Evolutionary conservation across 345 rosid species (phyloP).

Genomic region (Citrus trifoliata): DNA sequence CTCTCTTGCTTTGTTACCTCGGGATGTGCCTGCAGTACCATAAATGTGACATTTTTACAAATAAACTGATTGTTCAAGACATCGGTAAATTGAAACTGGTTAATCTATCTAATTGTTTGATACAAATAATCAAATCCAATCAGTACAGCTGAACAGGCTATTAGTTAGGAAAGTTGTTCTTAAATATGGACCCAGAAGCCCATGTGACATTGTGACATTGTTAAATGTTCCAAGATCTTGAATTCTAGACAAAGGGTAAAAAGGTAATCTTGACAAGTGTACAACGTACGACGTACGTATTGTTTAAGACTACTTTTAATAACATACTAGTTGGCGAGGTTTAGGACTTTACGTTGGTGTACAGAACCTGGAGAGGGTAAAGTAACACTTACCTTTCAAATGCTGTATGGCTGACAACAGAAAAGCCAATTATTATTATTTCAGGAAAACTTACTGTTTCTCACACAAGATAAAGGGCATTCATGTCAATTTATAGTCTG

Average conservation of each 20-base stretch:
- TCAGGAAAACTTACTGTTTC: not conserved
- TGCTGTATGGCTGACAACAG: not conserved
- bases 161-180: no score
- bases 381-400: not conserved
- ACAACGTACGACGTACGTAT: not conserved
- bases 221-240: no score
- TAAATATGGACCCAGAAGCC: no score
- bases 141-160: no score
- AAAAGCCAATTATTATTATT: not conserved
- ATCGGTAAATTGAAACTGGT: no score
- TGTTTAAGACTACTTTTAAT: not conserved
- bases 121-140: no score
- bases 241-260: no score
- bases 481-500: not conserved
- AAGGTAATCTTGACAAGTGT: no score
- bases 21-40: conserved; percentile 58
- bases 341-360: not conserved
- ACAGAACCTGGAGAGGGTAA: not conserved
- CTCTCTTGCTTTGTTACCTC: conserved; percentile 68
- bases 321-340: not conserved
- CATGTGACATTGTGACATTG: no score
- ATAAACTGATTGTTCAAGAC: no score
- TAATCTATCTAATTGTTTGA: no score
- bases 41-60: no score
- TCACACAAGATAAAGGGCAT: not conserved